Evolutionary conservation across 1,284 basidiomycete genomes (phyloP).

Genomic region (Ganoderma sinense): DNA sequence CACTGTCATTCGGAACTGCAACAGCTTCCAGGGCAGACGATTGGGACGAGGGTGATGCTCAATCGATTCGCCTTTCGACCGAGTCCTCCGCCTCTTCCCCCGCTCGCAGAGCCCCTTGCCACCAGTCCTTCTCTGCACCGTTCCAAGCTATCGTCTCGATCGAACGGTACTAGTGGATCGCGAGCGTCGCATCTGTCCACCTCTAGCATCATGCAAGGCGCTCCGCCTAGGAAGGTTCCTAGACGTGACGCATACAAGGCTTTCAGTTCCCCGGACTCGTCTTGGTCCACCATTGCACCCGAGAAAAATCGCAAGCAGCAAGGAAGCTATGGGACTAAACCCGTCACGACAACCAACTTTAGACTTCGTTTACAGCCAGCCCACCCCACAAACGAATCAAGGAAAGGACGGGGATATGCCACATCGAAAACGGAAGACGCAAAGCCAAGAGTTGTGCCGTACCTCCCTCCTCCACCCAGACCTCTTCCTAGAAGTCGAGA

Average conservation of each 20-base stretch:
- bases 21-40: too few relatives aligned
- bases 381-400: not conserved
- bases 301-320: constrained; percentile 13
- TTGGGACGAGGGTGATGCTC: not conserved
- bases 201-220: too few relatives aligned
- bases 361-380: constrained; percentile 9
- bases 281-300: constrained; percentile 23
- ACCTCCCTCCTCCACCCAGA: constrained; percentile 26
- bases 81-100: not conserved
- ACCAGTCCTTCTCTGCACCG: not conserved
- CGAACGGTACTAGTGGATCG: not conserved
- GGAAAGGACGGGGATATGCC: not conserved
- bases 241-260: constrained; percentile 30
- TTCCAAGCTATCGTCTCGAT: not conserved
- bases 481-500: not conserved
- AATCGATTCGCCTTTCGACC: constrained; percentile 10
- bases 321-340: not conserved
- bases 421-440: not conserved
- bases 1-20: not conserved
- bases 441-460: constrained; percentile 7
- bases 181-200: not conserved
- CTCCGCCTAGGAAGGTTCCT: not conserved
- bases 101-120: not conserved
- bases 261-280: constrained; percentile 24
- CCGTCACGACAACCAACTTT: constrained; percentile 11